A percentile compares a stretch with the other conserved stretches of the same genome.
These are phyloP conservation scores for Anastatica hierochuntica DNA, from an alignment of 345 rosid genomes.

Conservation along the genomic window DNA sequence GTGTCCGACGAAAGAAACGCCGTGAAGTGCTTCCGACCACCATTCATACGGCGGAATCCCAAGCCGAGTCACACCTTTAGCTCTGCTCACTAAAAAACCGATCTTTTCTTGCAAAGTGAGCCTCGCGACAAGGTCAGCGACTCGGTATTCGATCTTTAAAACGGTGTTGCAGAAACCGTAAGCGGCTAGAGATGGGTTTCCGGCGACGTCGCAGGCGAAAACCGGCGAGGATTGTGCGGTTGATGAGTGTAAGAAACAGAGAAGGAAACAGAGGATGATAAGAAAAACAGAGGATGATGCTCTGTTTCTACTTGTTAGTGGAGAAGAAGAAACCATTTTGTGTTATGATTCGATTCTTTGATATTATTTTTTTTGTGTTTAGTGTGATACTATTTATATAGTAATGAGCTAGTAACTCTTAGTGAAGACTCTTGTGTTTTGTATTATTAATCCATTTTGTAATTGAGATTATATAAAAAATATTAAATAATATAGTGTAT, in stretches of 20 bases:
- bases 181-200: constrained; percentile 35
- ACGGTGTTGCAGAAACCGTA: constrained; percentile 52
- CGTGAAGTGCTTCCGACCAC: no score
- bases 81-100: constrained; percentile 35
- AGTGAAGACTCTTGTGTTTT: no score
- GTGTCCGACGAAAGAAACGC: constrained; percentile 75
- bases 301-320: constrained; percentile 18
- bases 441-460: no score
- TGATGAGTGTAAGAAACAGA: not conserved
- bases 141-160: constrained; percentile 36
- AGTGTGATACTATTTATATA: constrained; percentile 13
- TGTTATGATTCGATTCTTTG: constrained; percentile 6
- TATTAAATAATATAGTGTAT: no score
- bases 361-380: not conserved
- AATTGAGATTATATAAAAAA: no score
- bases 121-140: constrained; percentile 62
- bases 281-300: constrained; percentile 31
- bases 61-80: constrained; percentile 53
- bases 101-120: constrained; percentile 79
- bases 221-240: constrained; percentile 44
- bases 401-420: constrained; percentile 2
- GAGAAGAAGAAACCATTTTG: constrained; percentile 25
- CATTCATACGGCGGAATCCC: constrained; percentile 84
- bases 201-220: constrained; percentile 62
- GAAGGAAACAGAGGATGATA: constrained; percentile 3